Conservation (phyloP, 805 yeast species). For the Diddensiella caesifluorescens region DNA sequence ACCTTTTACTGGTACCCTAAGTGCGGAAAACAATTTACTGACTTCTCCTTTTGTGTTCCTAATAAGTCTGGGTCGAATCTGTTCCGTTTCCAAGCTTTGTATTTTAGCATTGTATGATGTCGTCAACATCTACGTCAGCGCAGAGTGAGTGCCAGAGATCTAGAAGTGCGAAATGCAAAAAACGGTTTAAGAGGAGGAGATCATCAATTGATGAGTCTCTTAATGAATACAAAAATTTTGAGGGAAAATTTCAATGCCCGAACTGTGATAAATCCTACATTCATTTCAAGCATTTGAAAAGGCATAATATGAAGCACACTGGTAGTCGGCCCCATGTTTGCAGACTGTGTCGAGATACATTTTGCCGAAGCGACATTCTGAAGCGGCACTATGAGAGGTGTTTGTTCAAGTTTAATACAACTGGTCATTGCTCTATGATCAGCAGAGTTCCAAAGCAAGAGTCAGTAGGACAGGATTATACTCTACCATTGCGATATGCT, state of each 20-base stretch:
- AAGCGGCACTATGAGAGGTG: constrained; percentile 23
- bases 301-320: constrained; percentile 77
- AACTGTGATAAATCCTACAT: constrained; percentile 25
- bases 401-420: constrained; percentile 10
- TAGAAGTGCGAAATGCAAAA: too few species aligned
- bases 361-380: constrained; percentile 22
- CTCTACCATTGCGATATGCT: too few species aligned
- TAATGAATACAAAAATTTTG: constrained; percentile 6
- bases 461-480: background rate
- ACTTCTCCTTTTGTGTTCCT: too few species aligned
- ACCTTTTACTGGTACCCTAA: too few species aligned
- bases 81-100: too few species aligned
- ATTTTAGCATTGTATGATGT: too few species aligned
- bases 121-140: too few species aligned
- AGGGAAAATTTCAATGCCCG: constrained; percentile 17
- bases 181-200: too few species aligned
- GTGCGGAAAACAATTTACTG: too few species aligned
- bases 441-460: constrained; percentile 16
- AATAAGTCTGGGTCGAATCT: too few species aligned
- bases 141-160: too few species aligned
- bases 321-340: constrained; percentile 83
- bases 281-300: constrained; percentile 67
- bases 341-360: constrained; percentile 47
- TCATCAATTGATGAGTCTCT: background rate
- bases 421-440: constrained; percentile 13